Evolutionary conservation across 1,284 basidiomycete species (phyloP).

Genomic region (Pseudozyma sp.): DNA sequence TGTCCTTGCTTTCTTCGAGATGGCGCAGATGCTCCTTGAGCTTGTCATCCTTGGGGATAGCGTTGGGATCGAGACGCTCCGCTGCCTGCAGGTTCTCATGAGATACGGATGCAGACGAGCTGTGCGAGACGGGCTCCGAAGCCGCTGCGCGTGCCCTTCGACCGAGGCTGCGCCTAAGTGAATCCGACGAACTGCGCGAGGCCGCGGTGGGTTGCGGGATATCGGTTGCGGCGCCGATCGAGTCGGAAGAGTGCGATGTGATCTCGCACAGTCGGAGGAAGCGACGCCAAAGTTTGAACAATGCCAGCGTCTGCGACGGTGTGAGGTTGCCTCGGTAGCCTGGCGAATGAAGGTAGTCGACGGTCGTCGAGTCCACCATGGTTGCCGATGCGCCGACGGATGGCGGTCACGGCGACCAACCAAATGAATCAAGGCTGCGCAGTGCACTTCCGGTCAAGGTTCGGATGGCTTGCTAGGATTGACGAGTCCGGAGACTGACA

Average conservation of each 20-base stretch:
- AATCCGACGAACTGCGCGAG: slow-evolving; percentile 30
- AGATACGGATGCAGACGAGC: slow-evolving; percentile 31
- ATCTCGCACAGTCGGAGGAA: slow-evolving; percentile 61
- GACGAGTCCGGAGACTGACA: too few relatives aligned
- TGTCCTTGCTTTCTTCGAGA: slow-evolving; percentile 63
- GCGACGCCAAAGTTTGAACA: slow-evolving; percentile 62
- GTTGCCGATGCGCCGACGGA: neutral
- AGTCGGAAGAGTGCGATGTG: slow-evolving; percentile 38
- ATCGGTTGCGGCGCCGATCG: slow-evolving; percentile 29
- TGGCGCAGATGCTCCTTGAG: slow-evolving; percentile 62
- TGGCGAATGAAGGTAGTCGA: slow-evolving; percentile 50
- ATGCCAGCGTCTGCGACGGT: slow-evolving; percentile 52
- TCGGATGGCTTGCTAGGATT: neutral
- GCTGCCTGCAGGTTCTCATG: slow-evolving; percentile 11
- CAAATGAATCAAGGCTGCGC: neutral
- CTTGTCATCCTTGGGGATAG: slow-evolving; percentile 52
- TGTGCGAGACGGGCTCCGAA: slow-evolving; percentile 23
- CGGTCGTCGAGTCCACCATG: slow-evolving; percentile 30
- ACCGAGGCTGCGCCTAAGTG: slow-evolving; percentile 21
- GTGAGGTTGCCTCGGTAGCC: slow-evolving; percentile 56
- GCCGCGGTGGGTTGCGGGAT: slow-evolving; percentile 16
- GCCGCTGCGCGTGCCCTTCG: slow-evolving; percentile 21
- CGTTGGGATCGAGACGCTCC: slow-evolving; percentile 12
- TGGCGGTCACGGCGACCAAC: neutral
- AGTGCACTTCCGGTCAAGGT: neutral